Conservation (phyloP, 768 basidiomycete species). For the Melanogaster broomeanus region DNA sequence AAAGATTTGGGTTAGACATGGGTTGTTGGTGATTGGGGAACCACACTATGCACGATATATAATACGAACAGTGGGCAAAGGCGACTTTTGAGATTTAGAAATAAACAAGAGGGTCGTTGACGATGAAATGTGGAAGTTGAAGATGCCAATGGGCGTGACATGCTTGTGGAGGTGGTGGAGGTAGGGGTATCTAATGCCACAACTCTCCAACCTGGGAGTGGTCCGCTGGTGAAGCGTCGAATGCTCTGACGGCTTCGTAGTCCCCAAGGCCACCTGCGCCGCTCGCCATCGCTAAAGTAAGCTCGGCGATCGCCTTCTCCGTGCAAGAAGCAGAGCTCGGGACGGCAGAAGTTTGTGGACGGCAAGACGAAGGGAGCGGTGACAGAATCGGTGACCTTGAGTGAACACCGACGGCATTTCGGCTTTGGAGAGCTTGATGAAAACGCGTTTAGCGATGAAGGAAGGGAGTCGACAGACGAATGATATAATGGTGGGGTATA, state of each 20-base stretch:
- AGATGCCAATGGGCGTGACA: not conserved
- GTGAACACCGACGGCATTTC: slow-evolving; percentile 5
- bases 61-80: slow-evolving; percentile 18
- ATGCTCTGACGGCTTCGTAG: slow-evolving; percentile 48
- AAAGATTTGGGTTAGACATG: slow-evolving; percentile 26
- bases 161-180: not conserved
- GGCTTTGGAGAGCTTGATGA: not conserved
- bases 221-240: slow-evolving; percentile 37
- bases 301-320: slow-evolving; percentile 62
- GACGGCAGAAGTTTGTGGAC: slow-evolving; percentile 2
- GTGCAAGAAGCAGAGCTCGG: slow-evolving; percentile 43
- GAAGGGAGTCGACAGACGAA: slow-evolving; percentile 19
- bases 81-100: slow-evolving; percentile 20
- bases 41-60: slow-evolving; percentile 31
- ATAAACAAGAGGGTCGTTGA: slow-evolving; percentile 27
- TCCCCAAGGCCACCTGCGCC: slow-evolving; percentile 63
- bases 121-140: slow-evolving; percentile 2
- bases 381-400: slow-evolving; percentile 11
- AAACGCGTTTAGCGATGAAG: slow-evolving; percentile 8
- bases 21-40: slow-evolving; percentile 18
- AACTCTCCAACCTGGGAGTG: slow-evolving; percentile 57
- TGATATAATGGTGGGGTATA: slow-evolving; percentile 18
- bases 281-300: slow-evolving; percentile 61
- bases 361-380: slow-evolving; percentile 13
- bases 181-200: slow-evolving; percentile 45